Evolutionary conservation across 2,329 filamentous ascomycete genomes (phyloP), one percentile per base, ranked within the genome.

Genomic region (Paraphaeosphaeria sporulosa): DNA sequence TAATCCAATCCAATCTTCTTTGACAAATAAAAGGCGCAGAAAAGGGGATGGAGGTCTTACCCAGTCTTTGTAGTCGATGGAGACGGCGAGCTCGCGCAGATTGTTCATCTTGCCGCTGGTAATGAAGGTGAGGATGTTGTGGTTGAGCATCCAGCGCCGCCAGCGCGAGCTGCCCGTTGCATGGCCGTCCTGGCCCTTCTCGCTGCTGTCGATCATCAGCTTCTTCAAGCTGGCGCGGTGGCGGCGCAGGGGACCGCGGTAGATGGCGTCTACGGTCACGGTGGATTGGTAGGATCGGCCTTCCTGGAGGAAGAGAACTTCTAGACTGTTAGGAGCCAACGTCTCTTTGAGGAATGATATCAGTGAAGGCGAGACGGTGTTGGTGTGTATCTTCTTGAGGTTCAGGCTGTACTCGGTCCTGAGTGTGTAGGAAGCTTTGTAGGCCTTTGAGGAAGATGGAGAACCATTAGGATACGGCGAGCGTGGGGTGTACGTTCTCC

Each of bases 281-380:
- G 79, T 79, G 0, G 86, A 85, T n/a, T 81, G 75, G 75, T 85
- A 82, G 23, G 77, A 73, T 60, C 84, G 75, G 67, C 85, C 72
- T 80, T 94, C 90, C 75, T 94, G 91, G 51, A 95, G 77, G 72
- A 93, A 93, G 10, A 95, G 82, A 9, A 88, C 88, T 76, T 95
- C 90, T n/a, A 95, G 81, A 30, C 87, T 90, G 74, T 95, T 92
- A 0, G 92, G 92, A 21, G 89, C 89, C 40, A 95, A 82, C 0
- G 90, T 89, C 62, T 94, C 90, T 68, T 90, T 91, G 63, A 95
- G 82, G 71, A 95, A 94, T 1, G 84, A 83, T 56, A 95, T 87
- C 17, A 95, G 79, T 25, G 89, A 83, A 8, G 85, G 81, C 0
- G 90, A 91, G 2, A 91, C 89, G 13, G 83, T 84, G 76, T 95